These are phyloP conservation scores for Sisymbrium irio DNA, from an alignment of 345 rosid species.

Conservation along the genomic window DNA sequence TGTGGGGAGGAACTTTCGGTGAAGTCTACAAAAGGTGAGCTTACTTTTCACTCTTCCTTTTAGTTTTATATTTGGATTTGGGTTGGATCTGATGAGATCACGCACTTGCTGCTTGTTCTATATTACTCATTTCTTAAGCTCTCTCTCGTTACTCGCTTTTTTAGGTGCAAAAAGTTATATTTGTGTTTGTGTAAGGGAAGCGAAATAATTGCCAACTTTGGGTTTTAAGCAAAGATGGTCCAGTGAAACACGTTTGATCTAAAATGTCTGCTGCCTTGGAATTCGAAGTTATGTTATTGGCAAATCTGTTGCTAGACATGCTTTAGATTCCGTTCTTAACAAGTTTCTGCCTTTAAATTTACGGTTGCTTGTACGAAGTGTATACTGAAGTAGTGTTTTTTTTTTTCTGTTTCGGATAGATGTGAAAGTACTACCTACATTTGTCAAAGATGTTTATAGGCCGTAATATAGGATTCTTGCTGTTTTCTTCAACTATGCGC, in stretches of 20 bases:
- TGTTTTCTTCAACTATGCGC: constrained; percentile 1
- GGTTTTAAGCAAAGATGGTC: not conserved
- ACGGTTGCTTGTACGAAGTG: not conserved
- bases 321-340: not conserved
- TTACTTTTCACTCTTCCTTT: not conserved
- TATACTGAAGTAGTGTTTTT: not conserved
- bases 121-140: not conserved
- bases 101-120: not conserved
- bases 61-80: not conserved
- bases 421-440: not conserved
- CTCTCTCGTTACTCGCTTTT: not conserved
- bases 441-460: not conserved
- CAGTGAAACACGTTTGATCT: not conserved
- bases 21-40: constrained; percentile 86
- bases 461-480: constrained; percentile 1
- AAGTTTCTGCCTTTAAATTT: not conserved
- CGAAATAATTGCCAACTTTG: not conserved
- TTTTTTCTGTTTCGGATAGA: not conserved
- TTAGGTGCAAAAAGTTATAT: not conserved
- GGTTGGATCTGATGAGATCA: constrained; percentile 14
- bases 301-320: constrained; percentile 3
- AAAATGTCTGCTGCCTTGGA: not conserved
- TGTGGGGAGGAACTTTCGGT: constrained; percentile 99
- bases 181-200: constrained; percentile 5
- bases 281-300: not conserved